A percentile compares a stretch with the other conserved stretches of the same genome.
phyloP scores from a whole-genome alignment of 2,329 filamentous ascomycete species.

The Aschersonia sp. region DNA sequence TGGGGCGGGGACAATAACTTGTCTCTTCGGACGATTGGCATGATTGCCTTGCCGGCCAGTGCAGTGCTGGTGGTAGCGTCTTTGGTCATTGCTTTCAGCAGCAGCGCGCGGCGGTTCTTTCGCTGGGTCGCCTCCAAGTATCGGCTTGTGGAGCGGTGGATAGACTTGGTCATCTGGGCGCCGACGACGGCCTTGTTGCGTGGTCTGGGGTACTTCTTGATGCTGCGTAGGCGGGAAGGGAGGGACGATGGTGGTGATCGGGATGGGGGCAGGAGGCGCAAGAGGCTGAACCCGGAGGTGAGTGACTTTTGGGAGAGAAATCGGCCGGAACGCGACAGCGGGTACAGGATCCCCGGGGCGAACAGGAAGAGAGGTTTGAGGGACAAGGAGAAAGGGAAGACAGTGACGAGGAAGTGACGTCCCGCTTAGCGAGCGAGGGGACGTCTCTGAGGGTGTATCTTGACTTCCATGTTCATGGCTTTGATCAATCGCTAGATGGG shows the following conservation, averaged over 20 bases:
- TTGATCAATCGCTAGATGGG: no score
- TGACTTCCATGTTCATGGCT: no score
- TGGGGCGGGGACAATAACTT: slow-evolving; percentile 37
- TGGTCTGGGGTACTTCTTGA: not conserved
- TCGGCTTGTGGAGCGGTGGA: slow-evolving; percentile 6
- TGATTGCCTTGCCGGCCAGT: slow-evolving; percentile 33
- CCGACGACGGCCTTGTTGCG: slow-evolving; percentile 7
- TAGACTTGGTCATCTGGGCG: slow-evolving; percentile 10
- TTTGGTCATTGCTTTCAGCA: slow-evolving; percentile 42
- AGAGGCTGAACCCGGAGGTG: slow-evolving; percentile 15
- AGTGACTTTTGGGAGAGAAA: slow-evolving; percentile 28
- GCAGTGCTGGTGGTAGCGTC: slow-evolving; percentile 32
- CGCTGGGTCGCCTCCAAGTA: slow-evolving; percentile 10
- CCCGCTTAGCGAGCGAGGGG: not conserved
- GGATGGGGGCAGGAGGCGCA: slow-evolving; percentile 7
- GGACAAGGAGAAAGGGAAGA: not conserved
- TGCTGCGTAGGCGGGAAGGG: slow-evolving; percentile 1
- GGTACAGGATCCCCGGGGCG: slow-evolving; percentile 23
- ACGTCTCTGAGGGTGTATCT: not conserved
- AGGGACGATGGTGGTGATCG: slow-evolving; percentile 3
- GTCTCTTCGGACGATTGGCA: slow-evolving; percentile 28
- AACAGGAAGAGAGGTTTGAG: slow-evolving; percentile 12
- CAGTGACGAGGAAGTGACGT: not conserved
- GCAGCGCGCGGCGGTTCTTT: slow-evolving; percentile 21
- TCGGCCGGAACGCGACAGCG: slow-evolving; percentile 21